Evolutionary conservation across 2,329 filamentous ascomycete species (phyloP).

Genomic region (Fusarium sp.): DNA sequence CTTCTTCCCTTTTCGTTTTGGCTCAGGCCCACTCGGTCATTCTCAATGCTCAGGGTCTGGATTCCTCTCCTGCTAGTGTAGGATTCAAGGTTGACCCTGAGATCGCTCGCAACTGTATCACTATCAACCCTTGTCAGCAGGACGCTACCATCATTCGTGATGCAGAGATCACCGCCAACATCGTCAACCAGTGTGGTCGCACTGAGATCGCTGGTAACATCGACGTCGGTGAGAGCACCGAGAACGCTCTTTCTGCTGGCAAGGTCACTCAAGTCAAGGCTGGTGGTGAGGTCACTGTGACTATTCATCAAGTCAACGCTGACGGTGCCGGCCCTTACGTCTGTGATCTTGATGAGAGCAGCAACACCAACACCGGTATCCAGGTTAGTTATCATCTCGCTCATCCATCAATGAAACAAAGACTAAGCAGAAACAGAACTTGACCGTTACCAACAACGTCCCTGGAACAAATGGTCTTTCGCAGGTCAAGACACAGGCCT

Average conservation of each 20-base stretch:
- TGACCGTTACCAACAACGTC: slow-evolving; percentile 70
- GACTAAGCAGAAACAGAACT: slow-evolving; percentile 41
- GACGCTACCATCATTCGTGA: slow-evolving; percentile 74
- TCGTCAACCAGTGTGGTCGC: slow-evolving; percentile 72
- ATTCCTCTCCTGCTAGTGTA: slow-evolving; percentile 61
- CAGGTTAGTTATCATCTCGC: slow-evolving; percentile 6
- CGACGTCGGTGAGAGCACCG: slow-evolving; percentile 69
- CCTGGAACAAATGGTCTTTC: slow-evolving; percentile 70
- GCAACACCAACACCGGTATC: slow-evolving; percentile 53
- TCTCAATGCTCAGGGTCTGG: slow-evolving; percentile 60
- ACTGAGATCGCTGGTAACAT: slow-evolving; percentile 73
- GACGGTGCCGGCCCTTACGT: slow-evolving; percentile 73
- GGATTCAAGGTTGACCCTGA: slow-evolving; percentile 67
- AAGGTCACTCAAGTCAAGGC: slow-evolving; percentile 64
- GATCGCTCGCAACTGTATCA: slow-evolving; percentile 73
- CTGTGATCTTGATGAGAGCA: slow-evolving; percentile 66
- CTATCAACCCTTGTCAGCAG: slow-evolving; percentile 74
- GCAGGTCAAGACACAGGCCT: slow-evolving; percentile 67
- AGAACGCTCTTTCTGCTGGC: slow-evolving; percentile 62
- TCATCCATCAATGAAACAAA: fast-evolving
- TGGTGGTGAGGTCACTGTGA: slow-evolving; percentile 66
- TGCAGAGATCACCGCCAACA: slow-evolving; percentile 64
- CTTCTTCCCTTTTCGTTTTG: slow-evolving; percentile 37
- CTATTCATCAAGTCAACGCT: slow-evolving; percentile 75
- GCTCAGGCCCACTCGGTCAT: slow-evolving; percentile 60